Base-by-base conservation (phyloP, 352 stramenopile genomes). In the Phytophthora citrophthora region DNA sequence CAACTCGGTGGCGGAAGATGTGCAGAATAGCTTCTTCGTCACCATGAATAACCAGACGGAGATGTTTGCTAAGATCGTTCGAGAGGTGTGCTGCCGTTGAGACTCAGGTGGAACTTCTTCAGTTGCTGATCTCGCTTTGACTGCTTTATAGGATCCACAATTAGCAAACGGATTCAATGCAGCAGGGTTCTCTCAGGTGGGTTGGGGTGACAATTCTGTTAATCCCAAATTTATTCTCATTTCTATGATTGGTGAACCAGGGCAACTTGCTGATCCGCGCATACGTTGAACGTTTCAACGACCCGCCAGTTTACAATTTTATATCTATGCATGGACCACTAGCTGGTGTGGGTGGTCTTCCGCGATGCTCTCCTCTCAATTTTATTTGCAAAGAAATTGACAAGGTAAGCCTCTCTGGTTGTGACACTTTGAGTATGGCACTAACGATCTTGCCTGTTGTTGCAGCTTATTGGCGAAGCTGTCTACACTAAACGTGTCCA, bases 251-350 rank as follows among this genome's bases (percentile, higher is more conserved):
- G 29, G 29, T 34, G 29, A 34, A 3, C 44, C 18, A 76, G 83
- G 95, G 95, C 4, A 98, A 98, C 45, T 86, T 97, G 45, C 68
- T 98, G 15, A 96, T 98, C 61, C 85, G 94, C n/a, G 94, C 86
- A 5, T 99, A 99, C 69, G 95, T 98, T 49, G 72, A 96, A 46
- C 84, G 85, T 10, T 97, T 96, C 77, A 98, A 99, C 62, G 66
- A 95, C 59, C 95, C 95, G 27, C 86, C 92, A 8, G 92, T 98
- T 11, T 51, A 86, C 52, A 97, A 85, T 46, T 98, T 98, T 58
- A 67, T 98, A 20, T 96, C 88, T 11, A 83, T 99, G 48, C 94
- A 98, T 70, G 95, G 95, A 2, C 90, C 95, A 1, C 83, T 98
- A 40, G 91, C 89, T 46, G 95, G 95, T 11, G 88, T 97, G 18